These are phyloP conservation scores for Podila minutissima DNA, from an alignment of 192 early-diverging fungal genomes.

Conservation along the genomic window DNA sequence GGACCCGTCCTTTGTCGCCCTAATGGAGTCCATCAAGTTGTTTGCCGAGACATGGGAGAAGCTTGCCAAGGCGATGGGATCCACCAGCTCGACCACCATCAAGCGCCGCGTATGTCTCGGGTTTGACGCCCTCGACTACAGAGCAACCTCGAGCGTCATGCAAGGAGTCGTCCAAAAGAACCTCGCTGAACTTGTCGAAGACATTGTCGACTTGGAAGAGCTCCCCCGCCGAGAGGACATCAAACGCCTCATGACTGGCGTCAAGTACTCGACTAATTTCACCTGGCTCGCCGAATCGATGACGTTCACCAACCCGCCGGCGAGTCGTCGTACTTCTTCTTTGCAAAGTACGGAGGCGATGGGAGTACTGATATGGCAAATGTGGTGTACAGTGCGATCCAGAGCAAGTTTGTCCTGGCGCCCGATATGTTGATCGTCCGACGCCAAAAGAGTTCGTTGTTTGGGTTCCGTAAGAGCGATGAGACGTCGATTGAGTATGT, in stretches of 20 bases:
- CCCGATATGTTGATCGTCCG: conserved; percentile 17
- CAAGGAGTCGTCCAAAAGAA: conserved; percentile 4
- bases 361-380: not conserved
- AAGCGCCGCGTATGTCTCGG: conserved; percentile 19
- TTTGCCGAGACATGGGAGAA: conserved; percentile 19
- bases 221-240: conserved; percentile 9
- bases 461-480: not conserved
- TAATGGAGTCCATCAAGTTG: conserved; percentile 4
- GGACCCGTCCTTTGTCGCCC: conserved; percentile 1
- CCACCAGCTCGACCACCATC: not conserved
- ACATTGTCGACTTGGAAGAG: conserved; percentile 1
- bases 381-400: conserved; percentile 7
- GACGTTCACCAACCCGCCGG: conserved; percentile 8
- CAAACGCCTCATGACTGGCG: conserved; percentile 7
- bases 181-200: conserved; percentile 5
- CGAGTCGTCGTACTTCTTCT: conserved; percentile 8
- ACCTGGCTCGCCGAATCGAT: conserved; percentile 18
- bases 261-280: conserved; percentile 24
- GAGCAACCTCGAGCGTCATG: not conserved
- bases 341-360: conserved; percentile 13
- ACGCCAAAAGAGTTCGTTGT: not conserved
- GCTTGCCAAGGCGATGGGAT: conserved; percentile 7
- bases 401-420: conserved; percentile 7
- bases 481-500: conserved; percentile 2
- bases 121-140: conserved; percentile 10